Percentiles rank a stretch among this genome's conserved stretches.
phyloP scores from a whole-genome alignment of 768 basidiomycete genomes.

The Lepiota venenata region DNA sequence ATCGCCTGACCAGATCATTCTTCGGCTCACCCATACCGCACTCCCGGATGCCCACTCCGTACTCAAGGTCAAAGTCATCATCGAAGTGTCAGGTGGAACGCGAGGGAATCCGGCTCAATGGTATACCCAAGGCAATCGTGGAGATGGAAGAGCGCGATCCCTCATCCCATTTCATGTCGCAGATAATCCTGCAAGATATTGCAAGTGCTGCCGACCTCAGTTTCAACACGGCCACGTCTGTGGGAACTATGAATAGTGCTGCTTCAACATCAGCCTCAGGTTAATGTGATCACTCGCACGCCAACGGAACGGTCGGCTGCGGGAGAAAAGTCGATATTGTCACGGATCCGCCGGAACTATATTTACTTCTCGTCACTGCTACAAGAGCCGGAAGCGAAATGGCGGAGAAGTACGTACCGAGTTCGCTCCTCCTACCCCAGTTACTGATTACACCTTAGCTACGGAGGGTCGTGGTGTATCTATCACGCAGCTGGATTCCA shows the following conservation, averaged over 20 bases:
- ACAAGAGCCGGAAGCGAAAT: conserved; percentile 98
- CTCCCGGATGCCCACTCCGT: conserved; percentile 73
- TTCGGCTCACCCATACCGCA: conserved; percentile 71
- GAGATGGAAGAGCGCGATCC: conserved; percentile 68
- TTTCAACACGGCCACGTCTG: conserved; percentile 62
- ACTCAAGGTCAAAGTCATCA: conserved; percentile 73
- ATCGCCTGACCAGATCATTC: conserved; percentile 47
- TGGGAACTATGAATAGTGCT: conserved; percentile 45
- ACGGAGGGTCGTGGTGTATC: conserved; percentile 89
- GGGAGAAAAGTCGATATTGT: conserved; percentile 80
- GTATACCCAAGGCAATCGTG: conserved; percentile 67
- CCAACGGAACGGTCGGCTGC: conserved; percentile 48
- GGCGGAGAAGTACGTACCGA: conserved; percentile 71
- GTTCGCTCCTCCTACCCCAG: conserved; percentile 11
- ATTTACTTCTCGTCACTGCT: conserved; percentile 97
- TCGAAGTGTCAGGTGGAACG: conserved; percentile 78
- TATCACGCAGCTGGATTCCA: conserved; percentile 93
- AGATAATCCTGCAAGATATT: conserved; percentile 70
- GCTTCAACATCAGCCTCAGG: conserved; percentile 34
- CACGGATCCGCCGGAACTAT: conserved; percentile 87
- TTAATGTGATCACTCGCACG: conserved; percentile 29
- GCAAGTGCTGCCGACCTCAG: conserved; percentile 68
- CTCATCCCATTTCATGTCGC: conserved; percentile 50
- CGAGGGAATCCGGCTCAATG: conserved; percentile 85
- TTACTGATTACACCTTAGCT: conserved; percentile 34